Base-by-base conservation (phyloP, 2,329 filamentous ascomycete genomes). In the Escovopsis sp. region DNA sequence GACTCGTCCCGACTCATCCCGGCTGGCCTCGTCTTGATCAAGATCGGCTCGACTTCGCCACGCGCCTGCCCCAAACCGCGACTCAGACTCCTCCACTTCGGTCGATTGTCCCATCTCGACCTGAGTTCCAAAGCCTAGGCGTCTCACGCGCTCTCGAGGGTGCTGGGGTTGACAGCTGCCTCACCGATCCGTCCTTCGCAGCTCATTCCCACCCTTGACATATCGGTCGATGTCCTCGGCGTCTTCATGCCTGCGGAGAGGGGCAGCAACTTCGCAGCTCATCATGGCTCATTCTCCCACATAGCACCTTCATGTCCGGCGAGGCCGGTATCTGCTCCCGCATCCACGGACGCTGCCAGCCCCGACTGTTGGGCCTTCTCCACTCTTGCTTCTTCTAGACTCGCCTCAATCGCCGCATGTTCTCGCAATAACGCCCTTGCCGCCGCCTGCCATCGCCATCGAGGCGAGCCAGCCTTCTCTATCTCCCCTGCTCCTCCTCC, bases 241-340 rank as follows among this genome's bases (percentile, higher is more conserved):
- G 49, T 41, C 44, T 55, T 53, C 43, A 55, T 55, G 52, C 52
- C 28, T 30, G 10, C 48, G 42, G 45, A 49, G 39, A 40, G 31
- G 39, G 43, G 37, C 28, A 31, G 40, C 36, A 31, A 32, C 31
- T 38, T 29, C 29, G 36, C 32, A 31, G 34, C 39, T 34, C 27
- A 32, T 23, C 39, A 31, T 33, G 37, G 39, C 44, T 34, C 41
- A 33, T 18, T 27, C 33, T 34, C 41, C 37, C 31, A 36, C 23
- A 21, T 21, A 21, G 19, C 19, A 21, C 5, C 19, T 9, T 21
- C 19, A 5, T 5, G 19, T 21, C 9, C 9, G 19, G 19, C 19
- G 19, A 21, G 19, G 19, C 34, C 43, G 32, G 39, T 44, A 10
- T 31, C 39, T 17, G 29, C 23, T 17, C 34, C 43, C 14, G 16